These are phyloP conservation scores for Nectriaceae sp. DNA, from an alignment of 2,329 filamentous ascomycete species.

Conservation along the genomic window DNA sequence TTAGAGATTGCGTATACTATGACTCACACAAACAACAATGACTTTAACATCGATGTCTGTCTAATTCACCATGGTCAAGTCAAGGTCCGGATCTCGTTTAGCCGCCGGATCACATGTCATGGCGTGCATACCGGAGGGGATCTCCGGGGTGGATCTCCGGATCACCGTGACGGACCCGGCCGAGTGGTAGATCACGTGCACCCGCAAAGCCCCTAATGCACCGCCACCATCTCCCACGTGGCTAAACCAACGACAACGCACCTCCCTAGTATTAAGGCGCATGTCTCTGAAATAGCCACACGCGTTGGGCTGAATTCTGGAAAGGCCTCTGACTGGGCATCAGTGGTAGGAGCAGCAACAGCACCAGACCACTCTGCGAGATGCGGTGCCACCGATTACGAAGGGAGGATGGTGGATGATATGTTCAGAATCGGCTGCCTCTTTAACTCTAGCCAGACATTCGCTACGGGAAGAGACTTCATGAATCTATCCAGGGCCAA, in stretches of 20 bases:
- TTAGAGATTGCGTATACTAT: neutral
- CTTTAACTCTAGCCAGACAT: neutral
- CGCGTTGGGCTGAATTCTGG: constrained; percentile 9
- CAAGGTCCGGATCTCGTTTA: constrained; percentile 3
- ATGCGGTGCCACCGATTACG: neutral
- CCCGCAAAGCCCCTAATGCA: neutral
- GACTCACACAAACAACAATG: too few relatives aligned
- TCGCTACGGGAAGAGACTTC: neutral
- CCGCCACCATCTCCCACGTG: constrained; percentile 24
- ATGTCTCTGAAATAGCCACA: constrained; percentile 20
- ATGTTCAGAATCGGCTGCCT: neutral
- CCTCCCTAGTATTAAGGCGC: constrained; percentile 13
- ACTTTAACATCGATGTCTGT: too few relatives aligned
- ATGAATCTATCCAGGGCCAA: neutral
- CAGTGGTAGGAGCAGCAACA: neutral
- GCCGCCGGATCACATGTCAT: constrained; percentile 24
- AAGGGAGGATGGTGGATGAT: neutral
- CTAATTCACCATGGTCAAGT: too few relatives aligned
- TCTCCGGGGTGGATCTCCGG: constrained; percentile 23
- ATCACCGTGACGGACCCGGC: constrained; percentile 24
- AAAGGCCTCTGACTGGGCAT: neutral
- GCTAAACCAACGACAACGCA: constrained; percentile 12
- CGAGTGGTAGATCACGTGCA: constrained; percentile 14
- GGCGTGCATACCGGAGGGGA: constrained; percentile 15
- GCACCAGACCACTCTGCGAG: neutral